Evolutionary conservation across 768 basidiomycete genomes (phyloP).

Genomic region (Baorangia bicolor): DNA sequence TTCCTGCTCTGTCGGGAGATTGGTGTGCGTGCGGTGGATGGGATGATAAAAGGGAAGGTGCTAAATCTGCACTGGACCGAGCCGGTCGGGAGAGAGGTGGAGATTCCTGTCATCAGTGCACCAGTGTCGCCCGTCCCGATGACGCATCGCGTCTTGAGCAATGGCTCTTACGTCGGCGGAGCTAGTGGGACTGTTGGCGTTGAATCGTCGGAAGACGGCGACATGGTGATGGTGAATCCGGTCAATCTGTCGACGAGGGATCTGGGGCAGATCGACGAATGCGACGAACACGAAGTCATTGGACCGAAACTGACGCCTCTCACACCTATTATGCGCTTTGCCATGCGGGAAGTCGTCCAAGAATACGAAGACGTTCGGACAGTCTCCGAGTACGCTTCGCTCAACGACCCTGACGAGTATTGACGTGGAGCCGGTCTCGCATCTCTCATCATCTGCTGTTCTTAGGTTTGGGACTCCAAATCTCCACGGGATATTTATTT

Average conservation of each 20-base stretch:
- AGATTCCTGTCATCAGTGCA: constrained; percentile 28
- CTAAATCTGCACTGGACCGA: constrained; percentile 79
- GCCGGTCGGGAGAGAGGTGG: constrained; percentile 55
- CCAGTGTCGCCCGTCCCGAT: constrained; percentile 29
- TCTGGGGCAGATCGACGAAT: constrained; percentile 47
- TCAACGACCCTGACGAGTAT: constrained; percentile 70
- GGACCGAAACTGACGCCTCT: constrained; percentile 76
- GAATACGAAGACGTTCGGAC: constrained; percentile 79
- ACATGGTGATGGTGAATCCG: constrained; percentile 45
- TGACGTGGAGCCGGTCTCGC: constrained; percentile 28
- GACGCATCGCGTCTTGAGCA: constrained; percentile 28
- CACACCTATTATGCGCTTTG: constrained; percentile 79
- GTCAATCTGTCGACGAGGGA: constrained; percentile 41
- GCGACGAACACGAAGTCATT: constrained; percentile 54
- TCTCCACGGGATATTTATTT: constrained; percentile 12
- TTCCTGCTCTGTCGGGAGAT: constrained; percentile 81
- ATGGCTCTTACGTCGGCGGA: constrained; percentile 27
- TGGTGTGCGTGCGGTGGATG: constrained; percentile 82
- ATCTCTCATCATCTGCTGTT: background rate
- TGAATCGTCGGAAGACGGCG: constrained; percentile 43
- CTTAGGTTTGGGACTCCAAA: background rate
- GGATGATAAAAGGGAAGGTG: constrained; percentile 77
- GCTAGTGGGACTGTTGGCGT: constrained; percentile 43
- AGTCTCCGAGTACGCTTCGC: constrained; percentile 75
- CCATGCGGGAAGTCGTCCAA: constrained; percentile 80